Conservation (phyloP, 768 basidiomycete species). For the Hygrocybe coccinea region DNA sequence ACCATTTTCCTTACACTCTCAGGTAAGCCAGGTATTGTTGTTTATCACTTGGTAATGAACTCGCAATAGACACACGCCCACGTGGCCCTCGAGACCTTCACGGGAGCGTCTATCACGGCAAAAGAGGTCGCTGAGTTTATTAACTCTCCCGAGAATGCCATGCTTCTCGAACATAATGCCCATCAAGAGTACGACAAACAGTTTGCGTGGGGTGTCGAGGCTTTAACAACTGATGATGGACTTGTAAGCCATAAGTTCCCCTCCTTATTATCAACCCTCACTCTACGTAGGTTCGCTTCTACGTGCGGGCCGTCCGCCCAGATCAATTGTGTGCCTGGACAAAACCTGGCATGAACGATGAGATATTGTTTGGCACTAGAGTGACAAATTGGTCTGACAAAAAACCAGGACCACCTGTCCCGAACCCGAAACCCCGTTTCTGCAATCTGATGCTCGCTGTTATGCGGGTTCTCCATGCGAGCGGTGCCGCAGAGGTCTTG, state of each 20-base stretch:
- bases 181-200: neutral
- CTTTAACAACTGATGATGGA: neutral
- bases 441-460: neutral
- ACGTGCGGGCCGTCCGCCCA: neutral
- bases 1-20: neutral
- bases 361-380: neutral
- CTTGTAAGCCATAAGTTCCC: neutral
- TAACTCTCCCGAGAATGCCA: neutral
- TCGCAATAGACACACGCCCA: neutral
- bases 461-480: constrained; percentile 3
- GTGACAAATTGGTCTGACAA: neutral
- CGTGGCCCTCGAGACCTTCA: constrained; percentile 1
- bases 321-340: neutral
- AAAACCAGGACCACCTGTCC: neutral
- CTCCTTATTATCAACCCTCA: neutral
- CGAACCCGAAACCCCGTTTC: neutral
- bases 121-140: neutral
- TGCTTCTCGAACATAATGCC: constrained; percentile 2
- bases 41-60: neutral
- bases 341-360: neutral
- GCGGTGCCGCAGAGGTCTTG: constrained; percentile 1
- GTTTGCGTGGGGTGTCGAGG: neutral
- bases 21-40: neutral
- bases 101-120: neutral
- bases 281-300: neutral